A percentile compares a stretch with the other conserved stretches of the same genome.
Evolutionary conservation across 2,329 filamentous ascomycete genomes (phyloP).

Genomic region (Lachnum nothofagi): DNA sequence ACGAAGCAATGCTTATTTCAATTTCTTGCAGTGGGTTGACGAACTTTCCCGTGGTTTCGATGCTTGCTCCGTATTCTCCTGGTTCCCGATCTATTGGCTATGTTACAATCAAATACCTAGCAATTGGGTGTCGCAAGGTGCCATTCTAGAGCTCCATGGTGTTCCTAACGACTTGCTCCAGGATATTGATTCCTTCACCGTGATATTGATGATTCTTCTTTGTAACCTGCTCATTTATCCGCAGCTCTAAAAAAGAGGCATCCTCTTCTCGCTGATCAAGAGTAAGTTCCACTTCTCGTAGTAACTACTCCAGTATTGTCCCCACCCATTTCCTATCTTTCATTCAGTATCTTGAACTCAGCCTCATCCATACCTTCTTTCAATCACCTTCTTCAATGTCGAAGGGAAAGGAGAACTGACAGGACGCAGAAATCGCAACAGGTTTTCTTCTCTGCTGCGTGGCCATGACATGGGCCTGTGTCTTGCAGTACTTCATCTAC

Average conservation of each 20-base stretch:
- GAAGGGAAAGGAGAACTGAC: neutral
- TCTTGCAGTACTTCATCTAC: conserved; percentile 62
- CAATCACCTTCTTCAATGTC: neutral
- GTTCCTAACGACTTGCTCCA: conserved; percentile 73
- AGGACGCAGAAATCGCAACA: conserved; percentile 51
- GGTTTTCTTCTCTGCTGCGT: conserved; percentile 63
- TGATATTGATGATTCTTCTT: conserved; percentile 70
- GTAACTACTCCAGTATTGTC: neutral
- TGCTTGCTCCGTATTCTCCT: conserved; percentile 64
- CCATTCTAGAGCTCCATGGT: conserved; percentile 61
- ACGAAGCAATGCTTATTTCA: too few relatives aligned
- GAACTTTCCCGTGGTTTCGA: conserved; percentile 66
- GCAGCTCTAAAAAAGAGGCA: conserved; percentile 54
- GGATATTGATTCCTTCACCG: conserved; percentile 70
- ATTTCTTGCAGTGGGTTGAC: conserved; percentile 79
- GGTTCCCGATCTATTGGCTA: conserved; percentile 50
- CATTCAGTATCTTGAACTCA: neutral
- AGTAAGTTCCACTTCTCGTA: conserved; percentile 26
- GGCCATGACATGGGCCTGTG: conserved; percentile 54
- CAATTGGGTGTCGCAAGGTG: conserved; percentile 59
- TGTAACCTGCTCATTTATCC: conserved; percentile 68
- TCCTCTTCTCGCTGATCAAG: conserved; percentile 70
- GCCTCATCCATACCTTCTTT: neutral
- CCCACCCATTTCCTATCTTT: too few relatives aligned
- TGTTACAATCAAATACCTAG: conserved; percentile 57